Evolutionary conservation across 1,284 basidiomycete genomes (phyloP).

Genomic region (Ceratobasidium sp.): DNA sequence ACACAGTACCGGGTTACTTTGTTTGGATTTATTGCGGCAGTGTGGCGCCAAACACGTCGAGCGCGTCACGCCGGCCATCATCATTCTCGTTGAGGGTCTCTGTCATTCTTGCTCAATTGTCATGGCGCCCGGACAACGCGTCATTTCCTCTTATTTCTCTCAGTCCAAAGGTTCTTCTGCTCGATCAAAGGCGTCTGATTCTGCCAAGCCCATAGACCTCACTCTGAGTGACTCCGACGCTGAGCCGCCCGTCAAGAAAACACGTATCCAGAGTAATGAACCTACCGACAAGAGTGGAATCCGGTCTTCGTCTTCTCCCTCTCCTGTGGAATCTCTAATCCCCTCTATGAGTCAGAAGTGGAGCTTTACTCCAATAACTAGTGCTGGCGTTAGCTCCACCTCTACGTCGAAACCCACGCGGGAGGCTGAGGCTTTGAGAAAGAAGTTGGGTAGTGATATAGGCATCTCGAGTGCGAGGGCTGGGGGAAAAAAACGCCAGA

Average conservation of each 20-base stretch:
- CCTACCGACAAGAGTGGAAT: neutral
- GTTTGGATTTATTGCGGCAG: neutral
- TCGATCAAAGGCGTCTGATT: neutral
- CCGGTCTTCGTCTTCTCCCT: conserved; percentile 3
- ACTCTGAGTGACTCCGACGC: conserved; percentile 32
- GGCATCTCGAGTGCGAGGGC: conserved; percentile 36
- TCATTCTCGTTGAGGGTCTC: neutral
- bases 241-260: conserved; percentile 21
- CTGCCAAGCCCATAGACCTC: conserved; percentile 5
- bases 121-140: conserved; percentile 17
- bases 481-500: conserved; percentile 1
- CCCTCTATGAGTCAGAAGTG: conserved; percentile 15
- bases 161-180: neutral
- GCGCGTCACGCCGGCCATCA: conserved; percentile 4
- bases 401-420: conserved; percentile 23
- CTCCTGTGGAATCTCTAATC: conserved; percentile 10
- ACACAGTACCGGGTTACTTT: neutral
- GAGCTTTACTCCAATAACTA: conserved; percentile 7
- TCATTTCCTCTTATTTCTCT: conserved; percentile 29
- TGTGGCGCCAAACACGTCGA: neutral
- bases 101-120: neutral
- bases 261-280: neutral
- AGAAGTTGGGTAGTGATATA: conserved; percentile 54
- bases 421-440: conserved; percentile 39
- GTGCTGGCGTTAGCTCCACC: neutral